Percentiles rank a stretch among this genome's conserved stretches.
Evolutionary conservation across 352 stramenopile genomes (phyloP).

Genomic region (Lagenidium giganteum): DNA sequence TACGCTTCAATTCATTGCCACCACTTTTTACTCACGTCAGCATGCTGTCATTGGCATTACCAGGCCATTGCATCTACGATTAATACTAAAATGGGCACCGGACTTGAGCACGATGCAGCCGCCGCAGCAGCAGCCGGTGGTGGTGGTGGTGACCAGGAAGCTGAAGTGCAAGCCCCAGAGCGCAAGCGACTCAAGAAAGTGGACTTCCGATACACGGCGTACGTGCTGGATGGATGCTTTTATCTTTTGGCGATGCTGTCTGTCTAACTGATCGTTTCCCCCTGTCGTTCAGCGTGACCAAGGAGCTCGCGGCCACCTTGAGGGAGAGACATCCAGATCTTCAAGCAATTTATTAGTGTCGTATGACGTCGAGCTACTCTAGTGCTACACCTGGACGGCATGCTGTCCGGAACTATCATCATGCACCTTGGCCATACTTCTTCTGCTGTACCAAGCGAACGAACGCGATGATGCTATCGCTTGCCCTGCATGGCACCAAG

Average conservation of each 20-base stretch:
- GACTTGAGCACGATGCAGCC: conserved; percentile 23
- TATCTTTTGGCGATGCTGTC: conserved; percentile 1
- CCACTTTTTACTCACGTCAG: not conserved
- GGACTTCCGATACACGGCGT: conserved; percentile 88
- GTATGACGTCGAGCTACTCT: too few species aligned
- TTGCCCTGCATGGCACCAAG: conserved; percentile 53
- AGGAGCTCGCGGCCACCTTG: conserved; percentile 66
- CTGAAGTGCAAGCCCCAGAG: conserved; percentile 54
- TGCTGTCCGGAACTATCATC: too few species aligned
- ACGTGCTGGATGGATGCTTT: conserved; percentile 15
- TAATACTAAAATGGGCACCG: conserved; percentile 69
- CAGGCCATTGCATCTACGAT: conserved; percentile 71
- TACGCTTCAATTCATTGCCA: not conserved
- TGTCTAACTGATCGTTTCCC: not conserved
- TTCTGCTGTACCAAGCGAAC: conserved; percentile 77
- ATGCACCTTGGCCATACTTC: too few species aligned
- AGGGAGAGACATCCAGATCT: conserved; percentile 72
- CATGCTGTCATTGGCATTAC: not conserved
- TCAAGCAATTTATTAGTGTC: conserved; percentile 49
- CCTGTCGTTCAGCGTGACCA: conserved; percentile 53
- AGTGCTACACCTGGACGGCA: too few species aligned
- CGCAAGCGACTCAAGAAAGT: conserved; percentile 87
- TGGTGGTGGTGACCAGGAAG: conserved; percentile 17
- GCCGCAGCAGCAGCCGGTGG: not conserved
- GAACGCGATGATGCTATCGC: conserved; percentile 69